These are phyloP conservation scores for Alternaria conjuncta DNA, from an alignment of 2,329 filamentous ascomycete species.

Conservation along the genomic window DNA sequence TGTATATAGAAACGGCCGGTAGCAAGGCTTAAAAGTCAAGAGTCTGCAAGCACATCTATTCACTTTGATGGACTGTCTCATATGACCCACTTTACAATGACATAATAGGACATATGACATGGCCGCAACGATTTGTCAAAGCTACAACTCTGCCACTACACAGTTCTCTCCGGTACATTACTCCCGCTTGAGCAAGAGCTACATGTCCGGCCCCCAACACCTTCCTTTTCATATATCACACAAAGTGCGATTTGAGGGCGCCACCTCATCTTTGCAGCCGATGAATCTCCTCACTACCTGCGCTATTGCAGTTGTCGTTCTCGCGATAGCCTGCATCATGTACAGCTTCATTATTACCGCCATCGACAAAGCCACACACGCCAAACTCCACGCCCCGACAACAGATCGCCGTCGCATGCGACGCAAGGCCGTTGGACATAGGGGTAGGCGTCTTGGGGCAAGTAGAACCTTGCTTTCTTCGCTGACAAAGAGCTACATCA, in stretches of 20 bases:
- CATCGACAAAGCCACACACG: not conserved
- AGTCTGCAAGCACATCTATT: not conserved
- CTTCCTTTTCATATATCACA: not conserved
- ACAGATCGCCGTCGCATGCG: not conserved
- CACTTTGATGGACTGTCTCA: not conserved
- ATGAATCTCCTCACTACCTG: not conserved
- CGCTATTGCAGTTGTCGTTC: not conserved
- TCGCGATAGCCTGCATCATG: not conserved
- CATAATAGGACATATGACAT: not conserved
- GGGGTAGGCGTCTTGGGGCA: not conserved
- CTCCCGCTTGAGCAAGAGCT: not conserved
- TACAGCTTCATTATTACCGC: not conserved
- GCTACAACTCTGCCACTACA: not conserved
- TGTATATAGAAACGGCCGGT: not conserved
- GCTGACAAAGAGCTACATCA: not conserved
- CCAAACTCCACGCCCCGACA: not conserved
- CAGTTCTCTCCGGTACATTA: not conserved
- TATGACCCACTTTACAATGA: not conserved
- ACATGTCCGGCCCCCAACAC: not conserved
- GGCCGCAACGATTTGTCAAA: not conserved
- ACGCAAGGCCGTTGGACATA: not conserved
- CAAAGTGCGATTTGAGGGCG: not conserved
- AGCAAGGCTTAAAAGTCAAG: not conserved
- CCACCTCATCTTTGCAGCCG: not conserved
- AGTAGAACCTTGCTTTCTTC: not conserved